Percentiles rank a stretch among this genome's conserved stretches.
Conservation (phyloP, 139 green algal species). For the Pleodorina starrii region DNA sequence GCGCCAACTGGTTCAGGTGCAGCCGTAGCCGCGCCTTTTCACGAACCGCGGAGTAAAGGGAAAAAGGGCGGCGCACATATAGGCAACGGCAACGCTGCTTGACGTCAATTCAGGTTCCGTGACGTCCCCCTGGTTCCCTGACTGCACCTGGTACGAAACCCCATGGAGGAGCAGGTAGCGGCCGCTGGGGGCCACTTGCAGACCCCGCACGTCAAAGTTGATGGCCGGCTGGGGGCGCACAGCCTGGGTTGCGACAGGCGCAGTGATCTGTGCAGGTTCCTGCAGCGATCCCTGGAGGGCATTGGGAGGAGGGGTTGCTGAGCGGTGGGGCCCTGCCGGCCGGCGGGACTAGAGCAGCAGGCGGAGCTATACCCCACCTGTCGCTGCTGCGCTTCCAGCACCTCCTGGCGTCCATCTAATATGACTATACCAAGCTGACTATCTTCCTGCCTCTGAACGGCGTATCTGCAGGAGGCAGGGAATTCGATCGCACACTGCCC, state of each 20-base stretch:
- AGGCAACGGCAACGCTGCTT: no score
- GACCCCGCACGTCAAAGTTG: conserved; percentile 32
- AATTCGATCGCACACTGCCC: no score
- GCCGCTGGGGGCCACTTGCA: conserved; percentile 26
- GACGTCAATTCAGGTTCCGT: no score
- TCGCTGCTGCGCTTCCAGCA: conserved; percentile 39
- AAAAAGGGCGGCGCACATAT: no score
- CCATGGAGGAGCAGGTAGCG: conserved; percentile 31
- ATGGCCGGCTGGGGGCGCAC: not conserved
- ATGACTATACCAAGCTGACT: not conserved
- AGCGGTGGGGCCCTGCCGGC: no score
- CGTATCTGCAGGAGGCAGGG: not conserved
- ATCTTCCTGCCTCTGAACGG: not conserved
- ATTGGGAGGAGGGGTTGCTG: not conserved
- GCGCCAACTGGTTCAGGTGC: no score
- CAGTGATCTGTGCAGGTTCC: not conserved
- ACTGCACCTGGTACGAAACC: not conserved
- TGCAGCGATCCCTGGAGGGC: conserved; percentile 4
- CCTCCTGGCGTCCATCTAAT: conserved; percentile 30
- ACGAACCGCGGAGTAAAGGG: no score
- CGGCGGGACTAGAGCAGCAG: no score
- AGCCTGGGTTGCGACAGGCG: not conserved
- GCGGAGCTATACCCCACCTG: no score
- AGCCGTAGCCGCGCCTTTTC: no score
- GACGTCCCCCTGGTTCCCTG: no score